Percentiles rank a stretch among this genome's conserved stretches.
Evolutionary conservation across 108 stramenopile species (phyloP).

Genomic region (Cyclotella atomus): DNA sequence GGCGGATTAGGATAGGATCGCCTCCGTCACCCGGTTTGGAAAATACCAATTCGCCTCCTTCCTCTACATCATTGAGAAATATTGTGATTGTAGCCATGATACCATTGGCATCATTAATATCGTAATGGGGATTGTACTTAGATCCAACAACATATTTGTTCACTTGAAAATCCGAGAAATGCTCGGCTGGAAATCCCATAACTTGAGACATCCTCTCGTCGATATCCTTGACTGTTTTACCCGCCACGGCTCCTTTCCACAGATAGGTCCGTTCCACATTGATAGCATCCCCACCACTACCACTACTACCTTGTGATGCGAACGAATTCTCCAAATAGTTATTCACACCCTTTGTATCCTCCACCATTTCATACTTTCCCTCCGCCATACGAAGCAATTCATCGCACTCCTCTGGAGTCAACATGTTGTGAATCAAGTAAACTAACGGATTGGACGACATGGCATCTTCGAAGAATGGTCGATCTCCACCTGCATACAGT

Average conservation of each 20-base stretch:
- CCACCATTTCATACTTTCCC: constrained; percentile 44
- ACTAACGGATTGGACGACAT: constrained; percentile 62
- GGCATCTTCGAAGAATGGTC: constrained; percentile 93
- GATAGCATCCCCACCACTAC: constrained; percentile 39
- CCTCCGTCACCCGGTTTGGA: constrained; percentile 52
- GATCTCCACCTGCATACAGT: constrained; percentile 87
- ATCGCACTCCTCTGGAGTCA: constrained; percentile 77
- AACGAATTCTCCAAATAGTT: constrained; percentile 62
- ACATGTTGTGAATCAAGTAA: constrained; percentile 89
- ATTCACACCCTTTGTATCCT: constrained; percentile 29
- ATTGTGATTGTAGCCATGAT: constrained; percentile 83
- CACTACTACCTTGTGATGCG: constrained; percentile 34
- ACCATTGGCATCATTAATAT: constrained; percentile 52
- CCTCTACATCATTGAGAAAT: constrained; percentile 68
- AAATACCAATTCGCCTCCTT: constrained; percentile 68
- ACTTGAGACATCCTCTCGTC: constrained; percentile 91
- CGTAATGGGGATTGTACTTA: constrained; percentile 68
- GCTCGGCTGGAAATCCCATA: constrained; percentile 80
- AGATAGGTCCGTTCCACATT: constrained; percentile 68
- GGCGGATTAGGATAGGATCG: constrained; percentile 64
- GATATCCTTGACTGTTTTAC: constrained; percentile 67
- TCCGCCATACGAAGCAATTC: constrained; percentile 56
- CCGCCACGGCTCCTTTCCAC: constrained; percentile 79
- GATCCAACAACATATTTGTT: constrained; percentile 68
- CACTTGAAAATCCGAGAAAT: constrained; percentile 81